Evolutionary conservation across 225 moss, liverwort and hornwort species (phyloP).

Genomic region (Ulota crispa): DNA sequence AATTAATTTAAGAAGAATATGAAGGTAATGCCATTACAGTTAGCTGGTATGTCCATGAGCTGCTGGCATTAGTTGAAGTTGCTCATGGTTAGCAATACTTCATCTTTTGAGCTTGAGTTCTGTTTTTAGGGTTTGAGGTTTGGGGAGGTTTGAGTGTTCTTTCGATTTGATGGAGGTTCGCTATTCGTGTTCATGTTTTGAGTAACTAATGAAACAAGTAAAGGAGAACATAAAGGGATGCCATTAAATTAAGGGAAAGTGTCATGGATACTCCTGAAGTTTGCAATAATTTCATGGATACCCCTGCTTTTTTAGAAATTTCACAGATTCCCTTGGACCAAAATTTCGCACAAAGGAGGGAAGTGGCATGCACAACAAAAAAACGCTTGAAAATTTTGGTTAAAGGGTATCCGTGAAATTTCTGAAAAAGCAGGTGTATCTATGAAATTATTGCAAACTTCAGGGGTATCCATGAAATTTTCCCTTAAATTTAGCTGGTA

Average conservation of each 20-base stretch:
- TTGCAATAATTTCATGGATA: too few species aligned
- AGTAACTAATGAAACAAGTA: not conserved
- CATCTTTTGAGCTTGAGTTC: not conserved
- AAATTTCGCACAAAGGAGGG: too few species aligned
- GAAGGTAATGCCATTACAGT: not conserved
- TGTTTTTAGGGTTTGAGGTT: slow-evolving; percentile 20
- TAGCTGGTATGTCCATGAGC: slow-evolving; percentile 2
- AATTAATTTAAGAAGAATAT: not conserved
- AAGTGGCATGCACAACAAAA: too few species aligned
- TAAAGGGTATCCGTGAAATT: too few species aligned
- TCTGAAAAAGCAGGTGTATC: too few species aligned
- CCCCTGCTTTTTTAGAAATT: too few species aligned
- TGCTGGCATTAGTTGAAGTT: slow-evolving; percentile 15
- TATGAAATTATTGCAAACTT: too few species aligned
- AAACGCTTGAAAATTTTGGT: too few species aligned
- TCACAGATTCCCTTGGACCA: too few species aligned
- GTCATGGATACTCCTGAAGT: too few species aligned
- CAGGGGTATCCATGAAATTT: too few species aligned
- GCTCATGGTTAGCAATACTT: not conserved
- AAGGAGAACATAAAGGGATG: slow-evolving; percentile 1
- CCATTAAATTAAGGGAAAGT: not conserved
- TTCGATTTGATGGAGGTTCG: not conserved
- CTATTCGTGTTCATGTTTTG: not conserved
- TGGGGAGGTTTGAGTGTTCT: not conserved
- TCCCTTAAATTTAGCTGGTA: too few species aligned